Evolutionary conservation across 345 rosid genomes (phyloP).

Genomic region (Gossypium ekmanianum): DNA sequence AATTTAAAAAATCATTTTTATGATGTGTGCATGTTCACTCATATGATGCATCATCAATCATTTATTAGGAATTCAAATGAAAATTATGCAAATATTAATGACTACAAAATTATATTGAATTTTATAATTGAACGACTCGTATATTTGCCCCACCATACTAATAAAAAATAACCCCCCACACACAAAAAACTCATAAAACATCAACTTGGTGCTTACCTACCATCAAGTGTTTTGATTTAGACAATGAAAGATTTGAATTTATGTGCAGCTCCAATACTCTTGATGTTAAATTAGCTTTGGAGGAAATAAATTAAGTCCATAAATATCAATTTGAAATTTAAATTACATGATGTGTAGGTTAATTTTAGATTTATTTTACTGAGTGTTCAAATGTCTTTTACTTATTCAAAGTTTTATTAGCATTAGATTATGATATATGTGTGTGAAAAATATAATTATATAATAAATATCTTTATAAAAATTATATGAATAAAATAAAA

Average conservation of each 20-base stretch:
- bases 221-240: not conserved
- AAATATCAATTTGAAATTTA: not conserved
- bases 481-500: too few relatives aligned
- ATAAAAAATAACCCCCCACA: not conserved
- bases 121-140: not conserved
- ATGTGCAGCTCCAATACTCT: not conserved
- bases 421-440: too few relatives aligned
- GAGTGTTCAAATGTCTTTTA: too few relatives aligned
- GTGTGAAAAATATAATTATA: too few relatives aligned
- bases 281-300: not conserved
- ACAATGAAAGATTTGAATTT: not conserved
- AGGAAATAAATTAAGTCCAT: not conserved
- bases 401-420: too few relatives aligned
- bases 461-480: too few relatives aligned
- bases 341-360: too few relatives aligned
- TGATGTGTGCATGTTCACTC: not conserved
- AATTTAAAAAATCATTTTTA: too few relatives aligned
- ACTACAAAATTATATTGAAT: not conserved
- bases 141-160: not conserved
- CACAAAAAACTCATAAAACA: not conserved
- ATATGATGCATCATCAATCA: not conserved
- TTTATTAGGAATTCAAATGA: not conserved
- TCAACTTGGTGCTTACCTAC: not conserved
- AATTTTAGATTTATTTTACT: too few relatives aligned
- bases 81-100: not conserved